These are phyloP conservation scores for Aspergillus panamensis DNA, from an alignment of 495 filamentous ascomycete genomes.

Conservation along the genomic window DNA sequence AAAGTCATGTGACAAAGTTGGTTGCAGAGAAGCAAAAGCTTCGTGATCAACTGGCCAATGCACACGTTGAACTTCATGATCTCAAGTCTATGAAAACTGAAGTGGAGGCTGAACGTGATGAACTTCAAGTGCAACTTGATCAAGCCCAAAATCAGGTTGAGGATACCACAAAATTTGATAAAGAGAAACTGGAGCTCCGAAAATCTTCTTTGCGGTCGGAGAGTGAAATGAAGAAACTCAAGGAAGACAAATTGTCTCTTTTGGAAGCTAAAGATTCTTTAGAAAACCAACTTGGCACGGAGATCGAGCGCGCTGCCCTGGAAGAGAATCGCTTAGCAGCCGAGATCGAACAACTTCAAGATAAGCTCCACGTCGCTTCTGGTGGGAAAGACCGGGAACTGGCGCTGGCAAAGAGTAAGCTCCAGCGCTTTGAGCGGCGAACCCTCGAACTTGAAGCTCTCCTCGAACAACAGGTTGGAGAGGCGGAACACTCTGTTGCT, in stretches of 20 bases:
- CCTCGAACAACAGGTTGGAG: conserved; percentile 39
- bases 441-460: conserved; percentile 56
- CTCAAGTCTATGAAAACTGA: conserved; percentile 52
- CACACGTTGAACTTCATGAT: conserved; percentile 58
- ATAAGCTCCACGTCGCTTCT: conserved; percentile 39
- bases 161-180: conserved; percentile 55
- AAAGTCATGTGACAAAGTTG: conserved; percentile 46
- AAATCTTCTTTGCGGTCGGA: conserved; percentile 57
- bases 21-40: conserved; percentile 57
- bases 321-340: conserved; percentile 56
- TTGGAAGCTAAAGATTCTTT: conserved; percentile 49
- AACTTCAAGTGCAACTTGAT: conserved; percentile 56
- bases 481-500: conserved; percentile 38
- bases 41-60: conserved; percentile 58
- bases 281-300: conserved; percentile 52
- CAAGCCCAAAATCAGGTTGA: conserved; percentile 47
- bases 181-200: conserved; percentile 60
- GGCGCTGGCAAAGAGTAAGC: conserved; percentile 48
- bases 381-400: conserved; percentile 49
- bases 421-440: conserved; percentile 57
- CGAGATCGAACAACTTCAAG: conserved; percentile 57
- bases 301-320: conserved; percentile 52
- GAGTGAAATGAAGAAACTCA: conserved; percentile 54
- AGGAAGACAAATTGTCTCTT: conserved; percentile 53
- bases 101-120: conserved; percentile 60